These are phyloP conservation scores for Elsinoe australis DNA, from an alignment of 2,329 filamentous ascomycete species.

Conservation along the genomic window DNA sequence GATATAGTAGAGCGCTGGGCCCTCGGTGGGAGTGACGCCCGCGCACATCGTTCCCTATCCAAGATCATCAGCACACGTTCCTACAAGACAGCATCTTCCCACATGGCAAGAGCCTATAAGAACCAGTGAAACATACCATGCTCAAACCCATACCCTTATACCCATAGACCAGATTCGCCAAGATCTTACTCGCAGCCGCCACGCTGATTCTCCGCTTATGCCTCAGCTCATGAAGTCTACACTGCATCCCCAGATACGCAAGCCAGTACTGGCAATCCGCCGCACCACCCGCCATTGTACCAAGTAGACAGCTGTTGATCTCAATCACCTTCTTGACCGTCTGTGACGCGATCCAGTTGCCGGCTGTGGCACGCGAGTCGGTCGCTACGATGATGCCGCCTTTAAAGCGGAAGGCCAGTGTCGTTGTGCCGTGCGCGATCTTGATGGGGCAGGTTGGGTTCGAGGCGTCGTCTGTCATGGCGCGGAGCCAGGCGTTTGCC, in stretches of 20 bases:
- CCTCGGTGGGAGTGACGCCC: conserved; percentile 89
- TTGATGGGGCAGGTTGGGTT: conserved; percentile 98
- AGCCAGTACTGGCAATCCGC: conserved; percentile 99
- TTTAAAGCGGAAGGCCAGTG: conserved; percentile 94
- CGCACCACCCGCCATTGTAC: conserved; percentile 97
- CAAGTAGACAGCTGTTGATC: conserved; percentile 88
- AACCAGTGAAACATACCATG: conserved; percentile 50
- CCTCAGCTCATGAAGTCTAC: conserved; percentile 95
- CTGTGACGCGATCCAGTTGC: conserved; percentile 99
- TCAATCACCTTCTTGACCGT: conserved; percentile 99
- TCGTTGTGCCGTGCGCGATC: conserved; percentile 97
- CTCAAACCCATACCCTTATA: conserved; percentile 99
- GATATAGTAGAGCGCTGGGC: conserved; percentile 97
- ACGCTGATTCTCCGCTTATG: conserved; percentile 99
- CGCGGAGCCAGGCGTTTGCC: conserved; percentile 90
- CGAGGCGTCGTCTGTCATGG: conserved; percentile 91
- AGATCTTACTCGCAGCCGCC: conserved; percentile 93
- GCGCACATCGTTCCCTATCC: conserved; percentile 89
- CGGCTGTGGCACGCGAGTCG: conserved; percentile 91
- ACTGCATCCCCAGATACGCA: conserved; percentile 97
- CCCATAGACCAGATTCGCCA: conserved; percentile 93
- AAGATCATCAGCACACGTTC: conserved; percentile 10
- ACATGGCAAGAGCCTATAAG: too few relatives aligned
- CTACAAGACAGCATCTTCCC: neutral
- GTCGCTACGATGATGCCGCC: conserved; percentile 97